Evolutionary conservation across 108 stramenopile species (phyloP).

Genomic region (Cyclostephanos tholiformis): DNA sequence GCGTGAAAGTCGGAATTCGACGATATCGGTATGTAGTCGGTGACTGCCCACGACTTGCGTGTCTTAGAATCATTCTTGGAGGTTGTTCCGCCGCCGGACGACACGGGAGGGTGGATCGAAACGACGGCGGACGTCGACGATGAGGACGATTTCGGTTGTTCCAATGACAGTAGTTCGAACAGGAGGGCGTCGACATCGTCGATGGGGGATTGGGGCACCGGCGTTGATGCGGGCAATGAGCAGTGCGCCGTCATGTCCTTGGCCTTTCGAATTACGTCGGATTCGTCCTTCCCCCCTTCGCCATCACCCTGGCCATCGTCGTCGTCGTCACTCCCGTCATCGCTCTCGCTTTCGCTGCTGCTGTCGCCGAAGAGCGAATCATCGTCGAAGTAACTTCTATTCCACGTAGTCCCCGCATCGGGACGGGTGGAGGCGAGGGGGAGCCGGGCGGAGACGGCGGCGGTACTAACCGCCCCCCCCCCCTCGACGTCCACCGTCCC

Average conservation of each 20-base stretch:
- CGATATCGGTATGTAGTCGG: slow-evolving; percentile 58
- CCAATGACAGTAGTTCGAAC: slow-evolving; percentile 46
- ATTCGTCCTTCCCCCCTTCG: background rate
- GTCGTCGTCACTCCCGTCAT: slow-evolving; percentile 36
- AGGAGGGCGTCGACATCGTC: slow-evolving; percentile 71
- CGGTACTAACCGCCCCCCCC: background rate
- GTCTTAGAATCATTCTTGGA: slow-evolving; percentile 36
- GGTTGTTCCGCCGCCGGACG: background rate
- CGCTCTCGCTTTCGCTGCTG: slow-evolving; percentile 49
- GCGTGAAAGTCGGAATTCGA: slow-evolving; percentile 70
- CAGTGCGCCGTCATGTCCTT: slow-evolving; percentile 19
- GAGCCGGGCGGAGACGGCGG: background rate
- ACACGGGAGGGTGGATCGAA: slow-evolving; percentile 45
- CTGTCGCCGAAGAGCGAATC: slow-evolving; percentile 83
- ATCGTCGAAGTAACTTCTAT: slow-evolving; percentile 73
- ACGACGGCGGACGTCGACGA: slow-evolving; percentile 12
- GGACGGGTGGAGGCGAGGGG: background rate
- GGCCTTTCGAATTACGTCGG: background rate
- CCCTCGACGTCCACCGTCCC: slow-evolving; percentile 6
- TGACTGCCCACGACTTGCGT: slow-evolving; percentile 85
- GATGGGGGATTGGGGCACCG: slow-evolving; percentile 5
- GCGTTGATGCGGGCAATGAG: background rate
- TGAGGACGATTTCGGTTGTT: slow-evolving; percentile 23
- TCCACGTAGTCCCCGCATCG: slow-evolving; percentile 35
- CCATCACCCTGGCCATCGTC: slow-evolving; percentile 18